Percentiles rank a stretch among this genome's conserved stretches.
Conservation (phyloP, 192 early-diverging fungal genomes). For the Spinellus fusiger region DNA sequence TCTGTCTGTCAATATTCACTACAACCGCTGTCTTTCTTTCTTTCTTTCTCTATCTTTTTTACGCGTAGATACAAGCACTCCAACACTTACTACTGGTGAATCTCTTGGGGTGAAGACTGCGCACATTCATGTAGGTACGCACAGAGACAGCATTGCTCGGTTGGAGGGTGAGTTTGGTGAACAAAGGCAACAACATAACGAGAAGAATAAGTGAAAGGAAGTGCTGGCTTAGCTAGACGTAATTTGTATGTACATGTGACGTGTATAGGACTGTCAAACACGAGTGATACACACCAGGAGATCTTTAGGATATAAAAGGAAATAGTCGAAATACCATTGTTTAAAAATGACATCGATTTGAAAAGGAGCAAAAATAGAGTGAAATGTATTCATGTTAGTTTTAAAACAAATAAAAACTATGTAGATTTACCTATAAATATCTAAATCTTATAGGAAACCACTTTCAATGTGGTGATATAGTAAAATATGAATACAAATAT, state of each 20-base stretch:
- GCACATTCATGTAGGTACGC: not conserved
- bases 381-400: too few species aligned
- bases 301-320: too few species aligned
- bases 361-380: not conserved
- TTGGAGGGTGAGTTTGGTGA: not conserved
- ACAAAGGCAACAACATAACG: not conserved
- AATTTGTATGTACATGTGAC: too few species aligned
- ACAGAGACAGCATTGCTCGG: not conserved
- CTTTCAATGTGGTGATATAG: too few species aligned
- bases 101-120: conserved; percentile 10
- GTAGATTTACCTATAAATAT: too few species aligned
- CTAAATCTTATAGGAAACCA: too few species aligned
- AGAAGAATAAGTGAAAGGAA: too few species aligned
- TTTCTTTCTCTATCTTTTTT: not conserved
- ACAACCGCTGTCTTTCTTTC: not conserved
- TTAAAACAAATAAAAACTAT: too few species aligned
- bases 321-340: not conserved
- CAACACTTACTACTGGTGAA: conserved; percentile 21
- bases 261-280: too few species aligned
- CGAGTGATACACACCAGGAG: too few species aligned
- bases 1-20: not conserved
- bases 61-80: not conserved
- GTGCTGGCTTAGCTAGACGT: too few species aligned
- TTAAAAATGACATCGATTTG: not conserved
- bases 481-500: too few species aligned